A percentile compares a stretch with the other conserved stretches of the same genome.
Conservation (phyloP, 1,284 basidiomycete species). For the Ganoderma leucocontextum region DNA sequence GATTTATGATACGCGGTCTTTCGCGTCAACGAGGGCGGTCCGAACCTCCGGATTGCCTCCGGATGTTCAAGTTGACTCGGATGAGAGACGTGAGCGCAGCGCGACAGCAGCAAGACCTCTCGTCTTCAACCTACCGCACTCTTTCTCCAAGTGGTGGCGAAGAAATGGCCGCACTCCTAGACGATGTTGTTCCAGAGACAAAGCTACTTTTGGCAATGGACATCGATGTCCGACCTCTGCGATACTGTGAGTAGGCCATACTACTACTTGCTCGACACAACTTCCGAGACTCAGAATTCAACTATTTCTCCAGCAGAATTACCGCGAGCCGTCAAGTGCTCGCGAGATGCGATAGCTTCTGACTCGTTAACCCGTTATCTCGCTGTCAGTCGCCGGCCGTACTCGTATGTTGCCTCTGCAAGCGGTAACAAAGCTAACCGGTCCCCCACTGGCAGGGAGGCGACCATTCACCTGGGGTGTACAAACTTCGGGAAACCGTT, state of each 20-base stretch:
- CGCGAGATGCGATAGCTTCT: neutral
- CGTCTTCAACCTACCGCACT: neutral
- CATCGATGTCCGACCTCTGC: neutral
- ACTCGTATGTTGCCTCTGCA: neutral
- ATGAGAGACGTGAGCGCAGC: too few relatives aligned
- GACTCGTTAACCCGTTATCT: constrained; percentile 6
- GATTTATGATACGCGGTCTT: too few relatives aligned
- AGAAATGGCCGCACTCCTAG: neutral
- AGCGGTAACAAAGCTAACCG: neutral
- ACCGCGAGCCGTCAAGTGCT: neutral
- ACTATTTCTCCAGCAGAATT: neutral
- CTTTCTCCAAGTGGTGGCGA: neutral
- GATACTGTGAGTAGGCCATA: neutral
- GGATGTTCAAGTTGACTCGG: too few relatives aligned
- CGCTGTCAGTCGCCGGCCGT: neutral
- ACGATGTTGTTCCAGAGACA: neutral
- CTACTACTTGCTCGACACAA: neutral
- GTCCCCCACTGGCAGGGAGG: neutral
- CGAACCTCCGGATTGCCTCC: too few relatives aligned
- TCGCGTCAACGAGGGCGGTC: too few relatives aligned
- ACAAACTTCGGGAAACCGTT: neutral
- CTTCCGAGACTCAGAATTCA: too few relatives aligned
- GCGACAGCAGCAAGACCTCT: neutral
- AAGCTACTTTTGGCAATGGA: neutral
- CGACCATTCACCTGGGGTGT: neutral